phyloP scores from a whole-genome alignment of 805 yeast genomes.

The Ogataea neopini region DNA sequence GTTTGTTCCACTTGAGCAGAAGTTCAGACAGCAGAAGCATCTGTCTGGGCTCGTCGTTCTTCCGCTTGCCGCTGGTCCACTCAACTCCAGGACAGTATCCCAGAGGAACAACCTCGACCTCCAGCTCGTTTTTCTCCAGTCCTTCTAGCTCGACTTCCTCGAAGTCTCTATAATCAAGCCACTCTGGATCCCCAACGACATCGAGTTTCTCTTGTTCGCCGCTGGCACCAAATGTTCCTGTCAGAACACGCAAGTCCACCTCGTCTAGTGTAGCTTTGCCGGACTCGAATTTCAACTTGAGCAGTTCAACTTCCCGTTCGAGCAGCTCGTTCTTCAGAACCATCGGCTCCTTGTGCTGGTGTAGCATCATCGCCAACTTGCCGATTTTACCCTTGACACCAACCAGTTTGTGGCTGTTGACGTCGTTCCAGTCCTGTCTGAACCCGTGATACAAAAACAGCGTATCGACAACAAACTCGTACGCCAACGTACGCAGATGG shows the following conservation, averaged over 20 bases:
- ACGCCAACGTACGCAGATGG: conserved; percentile 73
- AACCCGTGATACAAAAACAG: conserved; percentile 72
- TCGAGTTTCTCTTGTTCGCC: conserved; percentile 8
- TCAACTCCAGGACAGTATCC: neutral
- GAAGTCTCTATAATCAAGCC: conserved; percentile 67
- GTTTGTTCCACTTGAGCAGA: conserved; percentile 77
- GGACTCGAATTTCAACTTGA: conserved; percentile 61
- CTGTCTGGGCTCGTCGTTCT: neutral
- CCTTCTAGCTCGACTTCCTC: conserved; percentile 54
- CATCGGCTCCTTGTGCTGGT: conserved; percentile 54
- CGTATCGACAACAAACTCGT: conserved; percentile 69
- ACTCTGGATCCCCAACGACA: conserved; percentile 55
- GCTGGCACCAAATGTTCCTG: conserved; percentile 46
- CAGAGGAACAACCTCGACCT: conserved; percentile 31
- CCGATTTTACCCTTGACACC: conserved; percentile 69
- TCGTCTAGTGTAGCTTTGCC: conserved; percentile 57
- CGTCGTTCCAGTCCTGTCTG: conserved; percentile 47
- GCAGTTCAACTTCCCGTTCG: conserved; percentile 46
- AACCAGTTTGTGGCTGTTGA: conserved; percentile 44
- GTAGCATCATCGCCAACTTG: conserved; percentile 58
- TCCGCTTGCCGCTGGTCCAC: neutral
- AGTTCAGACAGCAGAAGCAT: conserved; percentile 39
- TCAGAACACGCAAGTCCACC: conserved; percentile 61
- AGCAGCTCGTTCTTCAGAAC: conserved; percentile 50
- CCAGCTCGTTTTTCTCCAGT: conserved; percentile 41